Conservation (phyloP, 1,139 yeast genomes). For the Schwanniomyces etchellsii region DNA sequence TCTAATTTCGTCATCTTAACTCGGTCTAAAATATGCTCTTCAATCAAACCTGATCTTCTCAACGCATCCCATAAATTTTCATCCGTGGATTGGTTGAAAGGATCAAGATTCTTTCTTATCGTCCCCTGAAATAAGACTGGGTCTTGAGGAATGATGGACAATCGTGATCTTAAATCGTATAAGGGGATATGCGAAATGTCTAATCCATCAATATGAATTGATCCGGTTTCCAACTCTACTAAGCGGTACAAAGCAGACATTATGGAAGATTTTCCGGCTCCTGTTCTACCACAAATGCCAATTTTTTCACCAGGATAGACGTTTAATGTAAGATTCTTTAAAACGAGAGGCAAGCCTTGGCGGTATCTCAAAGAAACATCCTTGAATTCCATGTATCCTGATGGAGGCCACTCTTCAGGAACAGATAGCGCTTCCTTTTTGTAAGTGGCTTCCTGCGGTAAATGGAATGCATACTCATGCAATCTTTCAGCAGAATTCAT, state of each 20-base stretch:
- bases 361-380: slow-evolving; percentile 81
- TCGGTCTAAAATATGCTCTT: slow-evolving; percentile 17
- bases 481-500: slow-evolving; percentile 45
- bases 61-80: slow-evolving; percentile 40
- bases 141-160: slow-evolving; percentile 43
- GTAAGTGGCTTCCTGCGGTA: slow-evolving; percentile 75
- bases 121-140: slow-evolving; percentile 38
- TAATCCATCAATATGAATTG: slow-evolving; percentile 73
- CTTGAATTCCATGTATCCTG: slow-evolving; percentile 71
- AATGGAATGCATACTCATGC: slow-evolving; percentile 34
- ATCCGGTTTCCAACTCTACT: slow-evolving; percentile 80
- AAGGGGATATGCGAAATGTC: slow-evolving; percentile 55
- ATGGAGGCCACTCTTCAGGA: slow-evolving; percentile 74
- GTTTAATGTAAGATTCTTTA: slow-evolving; percentile 72
- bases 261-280: slow-evolving; percentile 96
- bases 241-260: slow-evolving; percentile 90
- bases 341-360: slow-evolving; percentile 80
- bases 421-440: slow-evolving; percentile 61
- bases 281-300: slow-evolving; percentile 97
- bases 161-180: slow-evolving; percentile 24
- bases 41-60: slow-evolving; percentile 39
- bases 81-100: slow-evolving; percentile 32
- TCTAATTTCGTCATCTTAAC: slow-evolving; percentile 13
- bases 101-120: slow-evolving; percentile 38
- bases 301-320: slow-evolving; percentile 77